A percentile compares a stretch with the other conserved stretches of the same genome.
These are phyloP conservation scores for Myxozyma neglecta DNA, from an alignment of 805 yeast species.

Conservation along the genomic window DNA sequence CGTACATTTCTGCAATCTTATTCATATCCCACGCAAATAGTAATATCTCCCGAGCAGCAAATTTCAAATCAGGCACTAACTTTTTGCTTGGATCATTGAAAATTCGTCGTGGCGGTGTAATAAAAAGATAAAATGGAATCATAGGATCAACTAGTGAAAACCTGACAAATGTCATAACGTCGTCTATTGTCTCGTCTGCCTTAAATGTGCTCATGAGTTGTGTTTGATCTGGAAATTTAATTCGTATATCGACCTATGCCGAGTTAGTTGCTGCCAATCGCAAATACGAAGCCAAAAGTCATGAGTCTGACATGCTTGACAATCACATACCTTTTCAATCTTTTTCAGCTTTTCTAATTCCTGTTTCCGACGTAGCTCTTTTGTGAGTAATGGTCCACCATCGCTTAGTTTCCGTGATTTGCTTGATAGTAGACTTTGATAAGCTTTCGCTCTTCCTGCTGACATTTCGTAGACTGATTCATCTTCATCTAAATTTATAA, in stretches of 20 bases:
- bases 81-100: conserved; percentile 39
- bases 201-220: conserved; percentile 53
- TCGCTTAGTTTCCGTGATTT: conserved; percentile 31
- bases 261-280: neutral
- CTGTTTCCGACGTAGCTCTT: conserved; percentile 43
- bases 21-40: conserved; percentile 40
- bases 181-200: conserved; percentile 47
- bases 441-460: conserved; percentile 29
- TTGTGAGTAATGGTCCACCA: conserved; percentile 47
- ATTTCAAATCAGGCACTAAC: conserved; percentile 44
- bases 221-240: conserved; percentile 60
- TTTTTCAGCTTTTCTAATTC: conserved; percentile 35
- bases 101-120: conserved; percentile 50
- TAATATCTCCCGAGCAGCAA: conserved; percentile 51
- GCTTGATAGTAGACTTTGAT: conserved; percentile 30
- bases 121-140: conserved; percentile 44
- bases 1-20: conserved; percentile 33
- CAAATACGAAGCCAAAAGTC: neutral
- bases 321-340: conserved; percentile 20
- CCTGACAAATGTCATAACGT: conserved; percentile 40
- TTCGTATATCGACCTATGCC: conserved; percentile 47
- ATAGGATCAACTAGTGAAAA: conserved; percentile 37
- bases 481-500: conserved; percentile 21
- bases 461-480: conserved; percentile 33
- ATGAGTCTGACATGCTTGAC: neutral